These are phyloP conservation scores for Globisporangium carolinianum DNA, from an alignment of 352 stramenopile species.

Conservation along the genomic window DNA sequence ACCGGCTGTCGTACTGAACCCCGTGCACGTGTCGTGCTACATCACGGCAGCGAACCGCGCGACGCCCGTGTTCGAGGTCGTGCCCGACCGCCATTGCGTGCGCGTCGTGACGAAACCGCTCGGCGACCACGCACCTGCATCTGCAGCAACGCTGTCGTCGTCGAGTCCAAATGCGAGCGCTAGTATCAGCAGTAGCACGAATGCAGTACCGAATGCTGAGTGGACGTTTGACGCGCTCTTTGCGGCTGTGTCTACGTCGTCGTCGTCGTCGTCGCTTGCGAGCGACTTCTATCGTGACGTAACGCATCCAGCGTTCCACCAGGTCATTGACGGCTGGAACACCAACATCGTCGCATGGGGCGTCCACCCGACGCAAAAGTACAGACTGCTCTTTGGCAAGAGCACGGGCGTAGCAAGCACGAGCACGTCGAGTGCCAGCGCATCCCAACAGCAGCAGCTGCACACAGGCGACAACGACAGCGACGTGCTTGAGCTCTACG, in stretches of 20 bases:
- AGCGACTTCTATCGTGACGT: conserved; percentile 55
- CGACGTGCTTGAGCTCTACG: conserved; percentile 45
- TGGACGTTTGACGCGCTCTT: conserved; percentile 66
- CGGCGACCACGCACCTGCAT: conserved; percentile 8
- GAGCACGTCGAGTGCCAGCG: background rate
- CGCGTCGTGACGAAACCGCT: conserved; percentile 32
- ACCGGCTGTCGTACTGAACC: conserved; percentile 20
- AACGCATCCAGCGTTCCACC: conserved; percentile 35
- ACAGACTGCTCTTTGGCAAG: conserved; percentile 59
- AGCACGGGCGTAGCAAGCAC: conserved; percentile 17
- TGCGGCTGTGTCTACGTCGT: conserved; percentile 6
- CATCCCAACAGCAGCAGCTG: background rate
- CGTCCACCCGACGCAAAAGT: conserved; percentile 68
- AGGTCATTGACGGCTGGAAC: conserved; percentile 44
- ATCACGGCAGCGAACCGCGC: conserved; percentile 64
- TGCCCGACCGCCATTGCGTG: conserved; percentile 33
- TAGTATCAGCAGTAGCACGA: background rate
- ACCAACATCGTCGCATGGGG: conserved; percentile 58
- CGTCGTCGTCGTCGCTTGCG: conserved; percentile 27
- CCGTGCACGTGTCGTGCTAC: conserved; percentile 63
- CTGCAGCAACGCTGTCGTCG: background rate
- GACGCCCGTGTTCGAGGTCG: conserved; percentile 51
- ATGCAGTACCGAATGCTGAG: conserved; percentile 19
- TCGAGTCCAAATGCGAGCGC: background rate
- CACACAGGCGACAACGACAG: conserved; percentile 12